Evolutionary conservation across 2,329 filamentous ascomycete genomes (phyloP), one percentile per base, ranked within the genome.

Genomic region (Periconia sp.): DNA sequence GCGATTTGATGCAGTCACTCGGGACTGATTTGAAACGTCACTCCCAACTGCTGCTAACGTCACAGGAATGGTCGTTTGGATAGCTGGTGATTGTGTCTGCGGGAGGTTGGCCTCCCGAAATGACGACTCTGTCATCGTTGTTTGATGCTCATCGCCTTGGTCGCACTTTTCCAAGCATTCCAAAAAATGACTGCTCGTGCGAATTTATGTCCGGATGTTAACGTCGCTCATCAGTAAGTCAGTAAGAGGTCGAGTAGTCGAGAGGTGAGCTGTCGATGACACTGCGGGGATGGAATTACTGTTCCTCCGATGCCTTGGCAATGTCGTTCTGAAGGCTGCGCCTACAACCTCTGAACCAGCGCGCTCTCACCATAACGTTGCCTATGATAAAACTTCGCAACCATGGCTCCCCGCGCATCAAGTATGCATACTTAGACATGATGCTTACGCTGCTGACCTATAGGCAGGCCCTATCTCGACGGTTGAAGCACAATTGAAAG

Each of bases 401-500:
- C n/a, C 12, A 46, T 46, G 43, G 43, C 37, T 4, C 33, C 38
- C 12, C 15, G 10, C 32, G 8, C 10, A 17, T 25, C 17, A n/a
- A 29, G 38, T 31, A 40, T 34, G 28, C 13, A 18, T 3, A 2
- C 4, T n/a, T 37, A 23, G 23, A 10, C 2, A 17, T 47, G 12
- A 54, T 17, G 11, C 16, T 4, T 25, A 16, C 29, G 23, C 26
- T 32, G 22, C 47, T 17, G 62, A 70, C 41, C 49, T 60, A 64
- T 46, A 18, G 50, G 44, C 52, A 53, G 55, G 29, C 28, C 48
- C 56, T 28, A 48, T 60, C 32, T 39, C 48, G 16, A 29, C 56
- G 3, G 65, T 63, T 12, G 64, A 69, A 79, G 77, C 71, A 34
- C 78, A 82, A 54, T 70, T 85, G 39, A 83, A 83, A 67, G 76